Evolutionary conservation across 2,329 filamentous ascomycete species (phyloP).

Genomic region (Plectosphaerella sp.): DNA sequence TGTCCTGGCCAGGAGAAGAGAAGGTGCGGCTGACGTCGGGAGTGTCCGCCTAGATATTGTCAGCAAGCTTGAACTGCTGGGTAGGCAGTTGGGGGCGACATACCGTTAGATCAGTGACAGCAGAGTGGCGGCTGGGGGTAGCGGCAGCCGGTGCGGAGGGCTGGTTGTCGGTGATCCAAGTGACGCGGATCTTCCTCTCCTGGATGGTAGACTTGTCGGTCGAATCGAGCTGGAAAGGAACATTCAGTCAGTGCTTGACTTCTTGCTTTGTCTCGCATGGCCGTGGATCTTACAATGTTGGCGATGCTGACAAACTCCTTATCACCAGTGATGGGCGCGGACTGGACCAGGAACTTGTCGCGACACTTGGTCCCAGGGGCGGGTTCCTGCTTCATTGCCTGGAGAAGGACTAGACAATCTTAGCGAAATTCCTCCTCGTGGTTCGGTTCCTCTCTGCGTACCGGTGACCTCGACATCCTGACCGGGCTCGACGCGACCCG

Average conservation of each 20-base stretch:
- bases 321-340: conserved; percentile 75
- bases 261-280: background rate
- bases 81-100: background rate
- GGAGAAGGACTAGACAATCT: conserved; percentile 69
- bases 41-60: conserved; percentile 28
- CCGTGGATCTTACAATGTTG: conserved; percentile 18
- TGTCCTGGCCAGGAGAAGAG: conserved; percentile 34
- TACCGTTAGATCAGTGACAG: conserved; percentile 25
- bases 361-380: conserved; percentile 82
- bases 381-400: conserved; percentile 97
- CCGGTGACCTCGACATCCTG: conserved; percentile 89
- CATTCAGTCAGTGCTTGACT: background rate
- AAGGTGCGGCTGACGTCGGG: conserved; percentile 40
- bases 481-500: conserved; percentile 88
- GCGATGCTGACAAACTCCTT: conserved; percentile 79
- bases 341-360: conserved; percentile 97
- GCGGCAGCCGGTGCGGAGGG: conserved; percentile 13
- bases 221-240: conserved; percentile 62
- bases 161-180: conserved; percentile 67
- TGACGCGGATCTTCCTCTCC: conserved; percentile 94
- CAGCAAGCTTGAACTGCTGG: background rate
- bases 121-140: conserved; percentile 37
- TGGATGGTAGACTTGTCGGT: conserved; percentile 75
- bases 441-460: conserved; percentile 36
- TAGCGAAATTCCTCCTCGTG: conserved; percentile 1